Conservation (phyloP, 1,139 yeast genomes). For the Pichia sp. region DNA sequence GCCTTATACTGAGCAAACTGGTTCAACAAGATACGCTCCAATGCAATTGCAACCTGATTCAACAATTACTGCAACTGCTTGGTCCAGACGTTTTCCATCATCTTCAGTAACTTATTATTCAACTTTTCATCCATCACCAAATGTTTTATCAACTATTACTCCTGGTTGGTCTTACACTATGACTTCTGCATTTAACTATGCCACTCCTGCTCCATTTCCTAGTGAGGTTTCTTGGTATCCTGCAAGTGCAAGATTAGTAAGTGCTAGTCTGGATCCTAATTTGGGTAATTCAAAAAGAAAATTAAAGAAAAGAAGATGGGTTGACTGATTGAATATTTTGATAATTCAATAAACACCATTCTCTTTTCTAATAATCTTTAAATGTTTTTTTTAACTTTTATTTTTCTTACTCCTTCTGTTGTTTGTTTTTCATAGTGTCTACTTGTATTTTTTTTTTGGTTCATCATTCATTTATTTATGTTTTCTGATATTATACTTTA, state of each 20-base stretch:
- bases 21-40: conserved; percentile 72
- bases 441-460: no score
- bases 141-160: conserved; percentile 57
- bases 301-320: conserved; percentile 30
- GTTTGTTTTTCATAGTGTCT: no score
- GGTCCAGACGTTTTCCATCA: conserved; percentile 59
- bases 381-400: no score
- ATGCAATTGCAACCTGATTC: conserved; percentile 86
- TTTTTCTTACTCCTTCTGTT: no score
- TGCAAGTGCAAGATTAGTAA: conserved; percentile 28
- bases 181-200: conserved; percentile 59
- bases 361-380: no score
- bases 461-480: no score
- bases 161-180: conserved; percentile 78
- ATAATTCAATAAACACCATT: neutral
- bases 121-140: conserved; percentile 38
- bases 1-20: conserved; percentile 72
- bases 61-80: conserved; percentile 56
- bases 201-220: conserved; percentile 63
- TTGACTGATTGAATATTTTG: neutral
- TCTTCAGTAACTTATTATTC: conserved; percentile 58
- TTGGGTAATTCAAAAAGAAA: conserved; percentile 17
- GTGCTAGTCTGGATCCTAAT: conserved; percentile 27
- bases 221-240: conserved; percentile 48
- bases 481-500: no score